These are phyloP conservation scores for Trametes coccinea DNA, from an alignment of 768 basidiomycete species.

Conservation along the genomic window DNA sequence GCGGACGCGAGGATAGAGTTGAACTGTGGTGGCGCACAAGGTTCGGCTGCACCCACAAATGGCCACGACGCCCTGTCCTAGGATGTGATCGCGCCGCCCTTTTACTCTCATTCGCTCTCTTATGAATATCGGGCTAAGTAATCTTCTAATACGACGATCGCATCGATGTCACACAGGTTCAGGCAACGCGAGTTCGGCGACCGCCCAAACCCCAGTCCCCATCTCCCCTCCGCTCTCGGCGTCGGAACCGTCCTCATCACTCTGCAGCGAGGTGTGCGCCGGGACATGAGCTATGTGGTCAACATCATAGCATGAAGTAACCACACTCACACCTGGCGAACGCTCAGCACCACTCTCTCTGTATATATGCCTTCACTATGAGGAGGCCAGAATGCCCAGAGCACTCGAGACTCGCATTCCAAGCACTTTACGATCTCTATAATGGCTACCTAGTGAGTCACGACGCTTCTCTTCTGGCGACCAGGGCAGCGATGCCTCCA, in stretches of 20 bases:
- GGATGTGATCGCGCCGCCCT: slow-evolving; percentile 6
- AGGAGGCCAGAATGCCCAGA: neutral
- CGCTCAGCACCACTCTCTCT: slow-evolving; percentile 7
- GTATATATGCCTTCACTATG: slow-evolving; percentile 6
- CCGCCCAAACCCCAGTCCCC: neutral
- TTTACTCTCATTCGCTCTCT: slow-evolving; percentile 2
- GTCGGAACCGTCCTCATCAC: neutral
- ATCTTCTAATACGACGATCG: slow-evolving; percentile 5
- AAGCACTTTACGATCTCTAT: neutral
- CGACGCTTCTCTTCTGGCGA: neutral
- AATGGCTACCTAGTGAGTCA: slow-evolving; percentile 5
- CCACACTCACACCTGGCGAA: slow-evolving; percentile 1
- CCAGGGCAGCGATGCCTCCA: neutral
- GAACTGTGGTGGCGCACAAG: neutral
- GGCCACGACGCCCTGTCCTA: slow-evolving; percentile 2
- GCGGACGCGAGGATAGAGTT: neutral
- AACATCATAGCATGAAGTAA: neutral
- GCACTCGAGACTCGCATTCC: neutral
- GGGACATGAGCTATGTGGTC: slow-evolving; percentile 9
- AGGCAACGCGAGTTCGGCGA: neutral
- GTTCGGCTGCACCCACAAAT: slow-evolving; percentile 1
- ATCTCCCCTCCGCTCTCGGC: slow-evolving; percentile 1
- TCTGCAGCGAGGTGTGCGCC: slow-evolving; percentile 9
- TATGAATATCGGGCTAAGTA: neutral
- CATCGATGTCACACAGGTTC: slow-evolving; percentile 11